Evolutionary conservation across 805 yeast genomes (phyloP).

Genomic region (Candida palmyrensis): DNA sequence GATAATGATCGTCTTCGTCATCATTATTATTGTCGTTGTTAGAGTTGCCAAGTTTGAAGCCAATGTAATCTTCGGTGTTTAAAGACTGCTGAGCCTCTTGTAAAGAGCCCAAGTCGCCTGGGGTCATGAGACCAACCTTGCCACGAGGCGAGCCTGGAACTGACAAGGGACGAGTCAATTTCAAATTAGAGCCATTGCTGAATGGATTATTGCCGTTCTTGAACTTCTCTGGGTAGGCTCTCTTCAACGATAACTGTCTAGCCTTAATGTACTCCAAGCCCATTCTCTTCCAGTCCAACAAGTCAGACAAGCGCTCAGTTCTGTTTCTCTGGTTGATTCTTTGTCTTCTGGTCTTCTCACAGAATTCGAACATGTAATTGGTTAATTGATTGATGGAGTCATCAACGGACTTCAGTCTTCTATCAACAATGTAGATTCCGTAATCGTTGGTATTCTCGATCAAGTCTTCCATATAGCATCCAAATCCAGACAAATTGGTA

Average conservation of each 20-base stretch:
- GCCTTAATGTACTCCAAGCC: constrained; percentile 96
- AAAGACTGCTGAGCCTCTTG: constrained; percentile 79
- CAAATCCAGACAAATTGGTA: constrained; percentile 93
- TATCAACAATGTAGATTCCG: constrained; percentile 94
- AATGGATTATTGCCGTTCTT: constrained; percentile 46
- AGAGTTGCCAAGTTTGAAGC: constrained; percentile 42
- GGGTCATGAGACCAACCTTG: constrained; percentile 78
- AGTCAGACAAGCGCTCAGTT: constrained; percentile 88
- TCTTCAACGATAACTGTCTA: constrained; percentile 80
- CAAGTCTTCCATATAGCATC: constrained; percentile 97
- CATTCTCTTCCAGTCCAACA: constrained; percentile 97
- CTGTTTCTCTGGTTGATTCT: constrained; percentile 97
- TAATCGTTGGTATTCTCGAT: constrained; percentile 92
- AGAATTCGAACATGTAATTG: constrained; percentile 84
- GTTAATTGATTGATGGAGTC: constrained; percentile 89
- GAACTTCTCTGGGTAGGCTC: constrained; percentile 90
- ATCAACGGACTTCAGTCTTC: constrained; percentile 87
- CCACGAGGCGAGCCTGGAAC: constrained; percentile 97
- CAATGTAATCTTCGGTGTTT: constrained; percentile 71
- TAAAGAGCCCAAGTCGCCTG: constrained; percentile 95
- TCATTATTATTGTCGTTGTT: constrained; percentile 40
- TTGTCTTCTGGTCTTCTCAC: constrained; percentile 88
- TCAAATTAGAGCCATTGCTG: constrained; percentile 45
- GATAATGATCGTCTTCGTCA: constrained; percentile 33
- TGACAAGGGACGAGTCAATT: constrained; percentile 85